These are phyloP conservation scores for Fragilaria radians DNA, from an alignment of 108 stramenopile species.

Conservation along the genomic window DNA sequence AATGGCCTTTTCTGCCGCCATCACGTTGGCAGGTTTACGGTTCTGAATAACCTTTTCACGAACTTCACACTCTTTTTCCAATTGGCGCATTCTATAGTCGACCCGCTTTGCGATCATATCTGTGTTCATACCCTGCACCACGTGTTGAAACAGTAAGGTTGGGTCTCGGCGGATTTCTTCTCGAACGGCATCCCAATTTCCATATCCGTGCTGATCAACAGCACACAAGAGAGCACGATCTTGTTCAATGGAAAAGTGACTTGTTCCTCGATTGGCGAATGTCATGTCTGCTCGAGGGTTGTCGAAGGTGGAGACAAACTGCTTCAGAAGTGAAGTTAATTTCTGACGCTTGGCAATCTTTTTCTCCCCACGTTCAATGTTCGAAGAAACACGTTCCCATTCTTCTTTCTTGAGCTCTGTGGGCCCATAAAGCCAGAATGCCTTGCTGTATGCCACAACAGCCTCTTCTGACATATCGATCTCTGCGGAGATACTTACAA, in stretches of 20 bases:
- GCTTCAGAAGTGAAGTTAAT: conserved; percentile 50
- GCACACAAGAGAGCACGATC: conserved; percentile 84
- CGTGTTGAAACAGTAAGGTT: conserved; percentile 73
- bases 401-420: conserved; percentile 71
- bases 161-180: conserved; percentile 62
- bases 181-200: conserved; percentile 81
- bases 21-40: conserved; percentile 52
- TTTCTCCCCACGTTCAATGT: conserved; percentile 80
- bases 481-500: conserved; percentile 69
- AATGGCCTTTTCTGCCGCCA: conserved; percentile 70
- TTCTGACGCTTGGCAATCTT: conserved; percentile 72
- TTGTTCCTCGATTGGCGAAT: conserved; percentile 87
- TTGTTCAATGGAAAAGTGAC: conserved; percentile 79
- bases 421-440: conserved; percentile 80
- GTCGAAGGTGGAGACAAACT: conserved; percentile 79
- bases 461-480: conserved; percentile 83
- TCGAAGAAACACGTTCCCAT: conserved; percentile 70
- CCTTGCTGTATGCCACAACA: conserved; percentile 77
- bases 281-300: conserved; percentile 75
- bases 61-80: conserved; percentile 83
- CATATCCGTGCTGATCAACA: conserved; percentile 80
- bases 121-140: conserved; percentile 83
- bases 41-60: conserved; percentile 71
- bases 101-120: conserved; percentile 75
- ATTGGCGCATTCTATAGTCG: conserved; percentile 86